A percentile compares a stretch with the other conserved stretches of the same genome.
These are phyloP conservation scores for Trichoderma sp. DNA, from an alignment of 2,329 filamentous ascomycete species.

Conservation along the genomic window DNA sequence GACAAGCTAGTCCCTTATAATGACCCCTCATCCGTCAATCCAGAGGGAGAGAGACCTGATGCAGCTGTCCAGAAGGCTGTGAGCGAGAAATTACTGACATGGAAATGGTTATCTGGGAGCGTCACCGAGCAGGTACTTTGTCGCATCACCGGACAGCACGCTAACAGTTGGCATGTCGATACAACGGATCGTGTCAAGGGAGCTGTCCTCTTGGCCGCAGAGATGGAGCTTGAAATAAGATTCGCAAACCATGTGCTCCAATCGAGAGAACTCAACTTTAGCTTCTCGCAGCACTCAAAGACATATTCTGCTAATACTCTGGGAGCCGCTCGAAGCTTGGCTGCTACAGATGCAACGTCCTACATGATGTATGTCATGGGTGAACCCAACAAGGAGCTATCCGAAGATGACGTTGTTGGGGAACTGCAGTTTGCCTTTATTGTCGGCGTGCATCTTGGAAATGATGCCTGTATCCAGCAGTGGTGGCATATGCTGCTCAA, in stretches of 20 bases:
- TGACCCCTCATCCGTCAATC: slow-evolving; percentile 33
- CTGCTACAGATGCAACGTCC: slow-evolving; percentile 48
- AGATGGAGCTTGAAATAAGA: slow-evolving; percentile 41
- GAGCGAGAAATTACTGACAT: slow-evolving; percentile 41
- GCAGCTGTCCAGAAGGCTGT: slow-evolving; percentile 23
- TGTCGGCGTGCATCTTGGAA: slow-evolving; percentile 56
- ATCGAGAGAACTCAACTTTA: slow-evolving; percentile 46
- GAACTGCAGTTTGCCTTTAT: slow-evolving; percentile 62
- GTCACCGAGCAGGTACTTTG: slow-evolving; percentile 47
- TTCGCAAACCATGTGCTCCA: slow-evolving; percentile 36
- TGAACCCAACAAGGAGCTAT: slow-evolving; percentile 25
- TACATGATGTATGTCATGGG: slow-evolving; percentile 45
- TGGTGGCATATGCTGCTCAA: slow-evolving; percentile 58
- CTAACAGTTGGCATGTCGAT: slow-evolving; percentile 50
- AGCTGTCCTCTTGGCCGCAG: slow-evolving; percentile 38
- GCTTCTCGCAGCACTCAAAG: slow-evolving; percentile 44
- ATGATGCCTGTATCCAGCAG: slow-evolving; percentile 59
- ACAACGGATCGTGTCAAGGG: slow-evolving; percentile 53
- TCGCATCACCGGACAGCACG: slow-evolving; percentile 45
- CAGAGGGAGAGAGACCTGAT: neutral
- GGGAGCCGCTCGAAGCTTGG: slow-evolving; percentile 41
- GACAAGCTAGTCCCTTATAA: slow-evolving; percentile 46
- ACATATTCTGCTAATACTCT: slow-evolving; percentile 42
- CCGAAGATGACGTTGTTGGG: slow-evolving; percentile 50
- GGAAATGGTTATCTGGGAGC: slow-evolving; percentile 50